A percentile compares a stretch with the other conserved stretches of the same genome.
These are phyloP conservation scores for Ceratocystis eucalypticola DNA, from an alignment of 2,329 filamentous ascomycete genomes.

Conservation along the genomic window DNA sequence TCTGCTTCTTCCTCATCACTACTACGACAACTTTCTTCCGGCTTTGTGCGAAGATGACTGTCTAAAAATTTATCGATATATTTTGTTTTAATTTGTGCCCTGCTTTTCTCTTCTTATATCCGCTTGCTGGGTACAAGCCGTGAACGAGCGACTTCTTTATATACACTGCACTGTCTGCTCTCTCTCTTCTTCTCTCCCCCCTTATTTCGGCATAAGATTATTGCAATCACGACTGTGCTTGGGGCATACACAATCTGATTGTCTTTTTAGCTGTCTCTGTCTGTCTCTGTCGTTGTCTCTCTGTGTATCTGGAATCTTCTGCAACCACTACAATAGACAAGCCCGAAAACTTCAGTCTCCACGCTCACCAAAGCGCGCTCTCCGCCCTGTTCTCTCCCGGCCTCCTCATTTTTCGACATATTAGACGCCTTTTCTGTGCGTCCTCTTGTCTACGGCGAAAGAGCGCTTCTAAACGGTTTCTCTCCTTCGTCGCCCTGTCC, in stretches of 20 bases:
- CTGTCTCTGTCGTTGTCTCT: not conserved
- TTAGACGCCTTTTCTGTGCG: not conserved
- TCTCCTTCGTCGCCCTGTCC: not conserved
- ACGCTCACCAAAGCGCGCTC: not conserved
- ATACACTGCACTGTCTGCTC: not conserved
- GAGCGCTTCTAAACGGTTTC: not conserved
- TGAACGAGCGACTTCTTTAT: not conserved
- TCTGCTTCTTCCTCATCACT: not conserved
- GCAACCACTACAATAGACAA: not conserved
- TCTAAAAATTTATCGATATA: too few relatives aligned
- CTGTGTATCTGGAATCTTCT: not conserved
- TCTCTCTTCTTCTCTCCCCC: not conserved
- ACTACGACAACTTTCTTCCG: not conserved
- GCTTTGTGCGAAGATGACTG: too few relatives aligned
- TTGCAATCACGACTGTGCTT: not conserved
- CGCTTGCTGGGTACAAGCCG: too few relatives aligned
- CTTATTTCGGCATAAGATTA: not conserved
- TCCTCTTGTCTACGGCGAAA: not conserved
- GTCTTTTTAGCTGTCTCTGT: not conserved
- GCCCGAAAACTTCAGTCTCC: not conserved
- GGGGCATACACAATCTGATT: not conserved
- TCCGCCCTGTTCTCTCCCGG: not conserved
- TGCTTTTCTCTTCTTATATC: not conserved
- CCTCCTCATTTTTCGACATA: constrained; percentile 8
- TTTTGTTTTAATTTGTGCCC: too few relatives aligned